Percentiles rank a stretch among this genome's conserved stretches.
These are phyloP conservation scores for Prunella vulgaris DNA, from an alignment of 257 asterid species.

Conservation along the genomic window DNA sequence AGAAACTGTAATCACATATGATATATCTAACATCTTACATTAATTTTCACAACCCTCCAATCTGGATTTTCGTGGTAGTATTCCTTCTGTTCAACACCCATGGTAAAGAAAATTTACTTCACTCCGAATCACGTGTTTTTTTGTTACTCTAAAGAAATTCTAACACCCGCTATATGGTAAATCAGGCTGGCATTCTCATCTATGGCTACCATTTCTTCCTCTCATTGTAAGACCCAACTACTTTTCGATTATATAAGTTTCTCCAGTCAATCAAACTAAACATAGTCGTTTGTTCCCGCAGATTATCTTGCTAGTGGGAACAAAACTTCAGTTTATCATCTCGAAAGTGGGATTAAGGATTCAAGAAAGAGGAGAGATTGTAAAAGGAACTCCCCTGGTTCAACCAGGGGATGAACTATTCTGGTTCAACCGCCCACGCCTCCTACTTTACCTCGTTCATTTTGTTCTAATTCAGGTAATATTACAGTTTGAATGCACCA, in stretches of 20 bases:
- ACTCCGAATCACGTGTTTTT: neutral
- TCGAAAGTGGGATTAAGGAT: constrained; percentile 61
- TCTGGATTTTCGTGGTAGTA: constrained; percentile 59
- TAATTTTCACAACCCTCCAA: constrained; percentile 45
- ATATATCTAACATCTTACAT: neutral
- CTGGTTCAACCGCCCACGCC: constrained; percentile 62
- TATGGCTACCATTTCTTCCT: constrained; percentile 69
- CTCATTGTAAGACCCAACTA: constrained; percentile 35
- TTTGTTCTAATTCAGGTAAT: constrained; percentile 65
- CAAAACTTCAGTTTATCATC: constrained; percentile 59
- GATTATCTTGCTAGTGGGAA: constrained; percentile 54
- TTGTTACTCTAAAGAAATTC: neutral
- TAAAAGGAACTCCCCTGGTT: constrained; percentile 48
- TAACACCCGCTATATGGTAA: neutral
- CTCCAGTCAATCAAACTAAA: neutral
- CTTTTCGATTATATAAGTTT: neutral
- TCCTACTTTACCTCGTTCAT: constrained; percentile 53
- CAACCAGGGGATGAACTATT: constrained; percentile 60
- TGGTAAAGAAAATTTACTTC: constrained; percentile 29
- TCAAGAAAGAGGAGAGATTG: constrained; percentile 60
- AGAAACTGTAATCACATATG: too few species aligned
- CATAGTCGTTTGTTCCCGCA: constrained; percentile 13
- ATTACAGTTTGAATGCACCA: neutral
- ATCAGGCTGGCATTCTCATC: constrained; percentile 50
- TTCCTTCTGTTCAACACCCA: constrained; percentile 60